Base-by-base conservation (phyloP, 805 yeast species). In the Zygosaccharomyces siamensis region DNA sequence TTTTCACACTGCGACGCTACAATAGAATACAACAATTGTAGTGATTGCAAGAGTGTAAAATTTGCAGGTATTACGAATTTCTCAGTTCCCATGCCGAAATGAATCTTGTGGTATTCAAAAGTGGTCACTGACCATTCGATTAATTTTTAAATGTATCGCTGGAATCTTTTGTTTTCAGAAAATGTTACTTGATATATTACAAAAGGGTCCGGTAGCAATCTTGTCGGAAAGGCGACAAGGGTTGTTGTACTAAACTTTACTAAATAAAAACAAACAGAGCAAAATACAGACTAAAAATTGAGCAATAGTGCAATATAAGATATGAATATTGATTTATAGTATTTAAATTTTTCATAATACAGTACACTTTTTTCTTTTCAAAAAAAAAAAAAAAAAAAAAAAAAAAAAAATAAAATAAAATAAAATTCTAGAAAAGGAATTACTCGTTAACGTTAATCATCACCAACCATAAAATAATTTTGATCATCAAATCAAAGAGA, bases 11-110 rank as follows among this genome's bases (percentile, higher is more conserved):
- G 63, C 21, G 49, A 60, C 10, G 51, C 43, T 10, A 57, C 63
- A n/a, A 64, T 59, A 1, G 64, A 56, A 41, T 55, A 56, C n/a
- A 66, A 52, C 20, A 66, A 49, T 27, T 61, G 61, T 23, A 66
- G 48, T 3, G 67, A 53, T 43, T 66, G 69, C 0, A 46, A 24
- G n/a, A 65, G 44, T 10, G 66, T 63, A 24, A 64, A 56, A 45
- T 62, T 58, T 8, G 54, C 51, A 12, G 69, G 70, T 16, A 66
- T 51, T 16, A 46, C 35, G 43, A 65, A 65, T 45, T 60, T 61
- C 12, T 58, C 64, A 39, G 52, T 52, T 10, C 59, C 46, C 63
- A 59, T 62, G 21, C 16, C 16, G 7, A 14, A 3, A 4, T n/a
- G 12, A 33, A 16, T 8, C 20, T 33, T 18, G 23, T 7, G 37